These are phyloP conservation scores for Aspergillus tubingensis DNA, from an alignment of 2,329 filamentous ascomycete species.

Conservation along the genomic window DNA sequence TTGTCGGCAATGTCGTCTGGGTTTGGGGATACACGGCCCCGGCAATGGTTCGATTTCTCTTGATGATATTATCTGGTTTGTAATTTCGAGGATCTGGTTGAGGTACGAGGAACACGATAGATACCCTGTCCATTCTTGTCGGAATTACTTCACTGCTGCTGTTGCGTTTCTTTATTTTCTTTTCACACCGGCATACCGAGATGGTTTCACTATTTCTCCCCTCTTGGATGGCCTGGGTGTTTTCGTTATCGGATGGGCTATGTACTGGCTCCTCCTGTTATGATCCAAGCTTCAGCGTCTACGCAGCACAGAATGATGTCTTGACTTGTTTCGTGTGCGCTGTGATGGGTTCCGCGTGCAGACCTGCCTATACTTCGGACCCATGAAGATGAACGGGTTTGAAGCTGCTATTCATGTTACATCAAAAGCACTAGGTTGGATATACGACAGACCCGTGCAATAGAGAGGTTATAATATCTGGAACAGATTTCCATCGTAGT, in stretches of 20 bases:
- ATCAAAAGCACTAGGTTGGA: not conserved
- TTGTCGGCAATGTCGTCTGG: conserved; percentile 9
- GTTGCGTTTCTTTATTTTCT: not conserved
- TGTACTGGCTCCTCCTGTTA: no score
- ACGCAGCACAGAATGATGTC: not conserved
- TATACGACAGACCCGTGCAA: not conserved
- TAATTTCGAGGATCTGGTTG: conserved; percentile 17
- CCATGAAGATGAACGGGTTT: not conserved
- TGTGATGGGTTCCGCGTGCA: not conserved
- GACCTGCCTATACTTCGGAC: not conserved
- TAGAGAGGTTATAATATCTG: not conserved
- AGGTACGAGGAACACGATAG: conserved; percentile 32
- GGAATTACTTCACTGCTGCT: conserved; percentile 14
- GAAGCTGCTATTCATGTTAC: not conserved
- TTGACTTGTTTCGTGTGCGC: not conserved
- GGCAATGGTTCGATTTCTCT: conserved; percentile 5
- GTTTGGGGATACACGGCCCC: conserved; percentile 17
- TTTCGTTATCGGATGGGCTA: no score
- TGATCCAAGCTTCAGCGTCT: no score
- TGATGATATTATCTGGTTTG: conserved; percentile 12
- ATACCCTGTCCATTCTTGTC: conserved; percentile 28
- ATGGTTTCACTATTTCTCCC: conserved; percentile 1
- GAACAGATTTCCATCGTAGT: not conserved
- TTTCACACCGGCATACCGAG: not conserved
- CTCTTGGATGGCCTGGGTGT: not conserved